phyloP scores from a whole-genome alignment of 1,139 yeast species.

The Protomyces inouyei region DNA sequence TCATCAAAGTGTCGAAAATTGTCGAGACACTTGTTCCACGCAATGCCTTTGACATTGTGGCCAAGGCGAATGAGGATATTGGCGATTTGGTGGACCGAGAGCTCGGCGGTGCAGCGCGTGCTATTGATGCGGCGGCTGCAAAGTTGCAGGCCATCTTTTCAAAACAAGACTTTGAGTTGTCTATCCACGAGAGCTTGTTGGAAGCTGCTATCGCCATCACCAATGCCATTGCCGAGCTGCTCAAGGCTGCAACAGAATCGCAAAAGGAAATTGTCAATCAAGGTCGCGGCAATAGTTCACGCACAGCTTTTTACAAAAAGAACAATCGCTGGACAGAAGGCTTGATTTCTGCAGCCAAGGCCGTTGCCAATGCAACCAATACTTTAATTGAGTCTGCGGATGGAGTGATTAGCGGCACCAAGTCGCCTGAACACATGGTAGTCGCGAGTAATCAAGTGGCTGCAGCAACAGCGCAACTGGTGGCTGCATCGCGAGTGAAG shows the following conservation, averaged over 20 bases:
- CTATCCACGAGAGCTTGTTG: constrained; percentile 71
- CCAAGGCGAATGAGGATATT: constrained; percentile 48
- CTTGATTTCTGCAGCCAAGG: constrained; percentile 80
- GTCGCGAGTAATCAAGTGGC: constrained; percentile 92
- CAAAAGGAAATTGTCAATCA: constrained; percentile 76
- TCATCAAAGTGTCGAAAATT: constrained; percentile 55
- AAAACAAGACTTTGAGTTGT: constrained; percentile 55
- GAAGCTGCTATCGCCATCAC: constrained; percentile 79
- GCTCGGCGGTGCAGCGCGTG: constrained; percentile 64
- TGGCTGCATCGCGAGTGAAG: constrained; percentile 86
- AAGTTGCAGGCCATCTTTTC: constrained; percentile 53
- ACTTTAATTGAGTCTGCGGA: constrained; percentile 78
- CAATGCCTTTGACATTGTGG: constrained; percentile 35
- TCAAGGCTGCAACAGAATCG: constrained; percentile 72
- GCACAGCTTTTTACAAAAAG: constrained; percentile 76
- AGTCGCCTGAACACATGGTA: constrained; percentile 75
- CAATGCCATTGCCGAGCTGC: constrained; percentile 67
- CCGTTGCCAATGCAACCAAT: constrained; percentile 81
- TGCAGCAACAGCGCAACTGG: constrained; percentile 87
- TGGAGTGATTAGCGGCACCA: constrained; percentile 62
- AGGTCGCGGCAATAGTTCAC: constrained; percentile 62
- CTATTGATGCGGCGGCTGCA: constrained; percentile 62
- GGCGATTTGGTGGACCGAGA: constrained; percentile 69
- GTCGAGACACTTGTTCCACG: constrained; percentile 58
- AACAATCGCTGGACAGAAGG: constrained; percentile 95